Base-by-base conservation (phyloP, 169 alveolate species). In the Plasmodium falciparum region DNA sequence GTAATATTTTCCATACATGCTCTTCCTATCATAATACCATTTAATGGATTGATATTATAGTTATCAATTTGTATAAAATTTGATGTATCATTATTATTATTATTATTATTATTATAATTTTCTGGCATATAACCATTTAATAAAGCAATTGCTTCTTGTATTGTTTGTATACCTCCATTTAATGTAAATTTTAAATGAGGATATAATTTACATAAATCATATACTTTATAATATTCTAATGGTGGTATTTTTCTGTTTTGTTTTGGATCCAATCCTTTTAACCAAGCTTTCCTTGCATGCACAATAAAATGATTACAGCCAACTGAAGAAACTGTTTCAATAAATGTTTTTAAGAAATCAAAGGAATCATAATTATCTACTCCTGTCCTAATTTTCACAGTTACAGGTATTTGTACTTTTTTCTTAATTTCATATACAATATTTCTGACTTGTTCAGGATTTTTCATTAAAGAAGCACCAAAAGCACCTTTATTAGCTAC, bases 381-480 rank as follows among this genome's bases (percentile, higher is more conserved):
- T 6, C 99, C 99, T 52, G 97, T 89, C 47, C 99, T 94, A 67
- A 98, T 96, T 93, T 98, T 98, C 39, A 98, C 98, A 1, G 99
- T 96, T 26, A 98, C 98, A 5, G 98, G 98, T 8, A 97, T 88
- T 20, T 88, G 80, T 20, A 93, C 93, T 2, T 70, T 73, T 47
- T 88, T 88, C 17, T 52, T 73, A 69, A 95, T 74, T 59, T 75
- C 91, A 71, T 66, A 43, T 11, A 92, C 89, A 50, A 97, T 95
- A 74, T 96, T 96, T 66, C 98, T 95, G 8, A 97, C 99, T 52
- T 93, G 91, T 63, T 93, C 96, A 4, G 99, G 98, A 45, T 95
- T 96, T 76, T 95, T 95, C 99, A 98, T 98, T 74, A 98, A 93
- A 9, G 97, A 96, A 4, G 99, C 99, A n/a, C 99, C 99, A 91